phyloP scores from a whole-genome alignment of 1,139 yeast genomes.

The Kluyveromyces sp. region DNA sequence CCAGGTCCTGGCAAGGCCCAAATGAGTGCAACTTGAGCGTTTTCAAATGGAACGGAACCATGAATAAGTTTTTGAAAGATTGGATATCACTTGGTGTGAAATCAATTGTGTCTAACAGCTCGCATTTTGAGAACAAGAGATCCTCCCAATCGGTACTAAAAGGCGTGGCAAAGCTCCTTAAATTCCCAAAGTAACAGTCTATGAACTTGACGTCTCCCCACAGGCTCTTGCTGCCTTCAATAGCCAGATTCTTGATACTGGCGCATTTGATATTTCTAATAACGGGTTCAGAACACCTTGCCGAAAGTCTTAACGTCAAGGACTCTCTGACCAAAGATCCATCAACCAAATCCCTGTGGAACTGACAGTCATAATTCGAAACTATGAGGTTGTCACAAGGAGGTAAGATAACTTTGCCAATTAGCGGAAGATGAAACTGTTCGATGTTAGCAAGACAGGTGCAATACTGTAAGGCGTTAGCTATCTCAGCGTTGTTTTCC shows the following conservation, averaged over 20 bases:
- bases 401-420: conserved; percentile 16
- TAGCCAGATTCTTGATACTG: conserved; percentile 11
- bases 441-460: conserved; percentile 17
- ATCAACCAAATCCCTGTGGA: conserved; percentile 17
- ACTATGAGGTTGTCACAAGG: conserved; percentile 19
- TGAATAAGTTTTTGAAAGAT: conserved; percentile 19
- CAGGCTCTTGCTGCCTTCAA: conserved; percentile 10
- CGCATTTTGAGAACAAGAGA: conserved; percentile 10
- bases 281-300: conserved; percentile 16
- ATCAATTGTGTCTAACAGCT: conserved; percentile 9
- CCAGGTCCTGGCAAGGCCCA: conserved; percentile 2
- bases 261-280: conserved; percentile 19
- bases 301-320: conserved; percentile 16
- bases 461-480: conserved; percentile 14
- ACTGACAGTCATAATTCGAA: conserved; percentile 16
- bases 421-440: conserved; percentile 11
- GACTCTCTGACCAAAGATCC: conserved; percentile 15
- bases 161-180: conserved; percentile 13
- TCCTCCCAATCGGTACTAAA: conserved; percentile 21
- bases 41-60: conserved; percentile 15
- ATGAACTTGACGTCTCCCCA: conserved; percentile 15
- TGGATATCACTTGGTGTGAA: conserved; percentile 14
- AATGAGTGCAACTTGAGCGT: conserved; percentile 12
- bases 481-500: conserved; percentile 10
- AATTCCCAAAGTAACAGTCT: conserved; percentile 17